These are phyloP conservation scores for Chenopodium formosanum DNA, from an alignment of 148 eudicot genomes.

Conservation along the genomic window DNA sequence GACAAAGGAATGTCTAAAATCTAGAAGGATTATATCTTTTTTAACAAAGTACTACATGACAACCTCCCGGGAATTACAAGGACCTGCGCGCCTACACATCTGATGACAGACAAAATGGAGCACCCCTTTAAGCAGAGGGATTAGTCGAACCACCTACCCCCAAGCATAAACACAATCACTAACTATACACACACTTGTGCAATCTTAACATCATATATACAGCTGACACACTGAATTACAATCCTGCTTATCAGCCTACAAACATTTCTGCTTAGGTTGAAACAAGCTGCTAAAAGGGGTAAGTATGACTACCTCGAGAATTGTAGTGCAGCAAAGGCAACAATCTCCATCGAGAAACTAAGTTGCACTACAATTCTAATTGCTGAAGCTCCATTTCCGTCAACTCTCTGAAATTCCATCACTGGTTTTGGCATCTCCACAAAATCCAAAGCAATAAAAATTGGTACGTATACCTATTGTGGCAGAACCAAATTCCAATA, in stretches of 20 bases:
- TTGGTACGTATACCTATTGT: constrained; percentile 10
- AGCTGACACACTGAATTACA: constrained; percentile 23
- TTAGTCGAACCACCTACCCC: background rate
- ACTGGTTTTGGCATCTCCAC: constrained; percentile 3
- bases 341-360: background rate
- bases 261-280: constrained; percentile 1
- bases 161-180: constrained; percentile 11
- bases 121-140: background rate
- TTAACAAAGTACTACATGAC: background rate
- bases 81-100: background rate
- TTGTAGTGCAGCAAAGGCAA: background rate
- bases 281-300: background rate
- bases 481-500: constrained; percentile 1
- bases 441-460: background rate
- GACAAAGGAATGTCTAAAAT: background rate
- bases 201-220: constrained; percentile 18
- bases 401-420: background rate
- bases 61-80: background rate
- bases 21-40: background rate
- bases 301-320: constrained; percentile 12
- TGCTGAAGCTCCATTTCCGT: constrained; percentile 12
- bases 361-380: constrained; percentile 3
- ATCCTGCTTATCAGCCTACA: constrained; percentile 13
- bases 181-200: constrained; percentile 20
- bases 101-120: background rate